Evolutionary conservation across 495 filamentous ascomycete species (phyloP).

Genomic region (Geoglossum glabrum): DNA sequence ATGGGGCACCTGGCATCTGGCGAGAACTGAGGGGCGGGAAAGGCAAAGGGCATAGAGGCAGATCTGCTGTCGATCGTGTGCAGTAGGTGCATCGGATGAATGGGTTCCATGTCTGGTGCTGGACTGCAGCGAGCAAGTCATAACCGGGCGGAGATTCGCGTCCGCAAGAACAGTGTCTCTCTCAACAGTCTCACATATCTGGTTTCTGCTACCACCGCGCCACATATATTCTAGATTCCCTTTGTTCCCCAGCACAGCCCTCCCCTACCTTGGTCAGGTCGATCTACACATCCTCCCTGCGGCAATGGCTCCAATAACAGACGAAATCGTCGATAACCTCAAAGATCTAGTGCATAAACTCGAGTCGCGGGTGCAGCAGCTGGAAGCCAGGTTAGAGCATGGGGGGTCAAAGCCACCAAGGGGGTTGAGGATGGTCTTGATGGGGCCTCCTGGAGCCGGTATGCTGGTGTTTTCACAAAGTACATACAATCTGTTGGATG

Average conservation of each 20-base stretch:
- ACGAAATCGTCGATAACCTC: slow-evolving; percentile 52
- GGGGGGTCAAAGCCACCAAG: slow-evolving; percentile 29
- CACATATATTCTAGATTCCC: background rate
- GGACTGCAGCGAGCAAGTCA: background rate
- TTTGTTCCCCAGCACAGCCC: background rate
- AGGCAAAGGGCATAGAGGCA: background rate
- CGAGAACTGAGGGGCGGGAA: background rate
- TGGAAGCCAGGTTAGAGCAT: slow-evolving; percentile 44
- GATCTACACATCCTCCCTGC: slow-evolving; percentile 12
- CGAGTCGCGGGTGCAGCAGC: slow-evolving; percentile 58
- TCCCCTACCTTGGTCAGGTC: slow-evolving; percentile 20
- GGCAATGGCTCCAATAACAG: slow-evolving; percentile 69
- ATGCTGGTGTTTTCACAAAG: slow-evolving; percentile 19
- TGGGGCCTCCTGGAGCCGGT: slow-evolving; percentile 96
- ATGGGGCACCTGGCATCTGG: background rate
- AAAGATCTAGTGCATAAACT: slow-evolving; percentile 63
- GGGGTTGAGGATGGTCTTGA: slow-evolving; percentile 82
- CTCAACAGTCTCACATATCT: background rate
- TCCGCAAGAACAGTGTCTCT: background rate
- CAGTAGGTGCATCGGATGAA: background rate
- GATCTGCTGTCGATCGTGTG: background rate
- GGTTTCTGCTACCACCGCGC: background rate
- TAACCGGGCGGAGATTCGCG: background rate
- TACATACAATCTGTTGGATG: background rate
- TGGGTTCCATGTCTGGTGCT: background rate